Base-by-base conservation (phyloP, 768 basidiomycete species). In the Termitomyces titanicus region DNA sequence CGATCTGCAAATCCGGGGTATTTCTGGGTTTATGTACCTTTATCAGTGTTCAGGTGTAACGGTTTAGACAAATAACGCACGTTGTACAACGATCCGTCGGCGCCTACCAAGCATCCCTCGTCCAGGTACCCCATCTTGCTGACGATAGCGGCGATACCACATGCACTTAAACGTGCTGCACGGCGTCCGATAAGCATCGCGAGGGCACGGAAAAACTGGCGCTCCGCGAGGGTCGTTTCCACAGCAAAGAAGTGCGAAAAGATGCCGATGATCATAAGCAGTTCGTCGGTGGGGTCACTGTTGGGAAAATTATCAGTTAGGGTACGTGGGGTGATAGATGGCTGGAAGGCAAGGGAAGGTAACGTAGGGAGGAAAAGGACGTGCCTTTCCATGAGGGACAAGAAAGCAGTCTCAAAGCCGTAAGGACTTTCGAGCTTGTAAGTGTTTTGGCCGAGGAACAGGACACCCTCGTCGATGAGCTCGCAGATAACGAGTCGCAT, bases 391-490 rank as follows among this genome's bases (percentile, higher is more conserved):
- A 99, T 97, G 42, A 98, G 78, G 39, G 93, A 95, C 58, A 99
- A 75, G 78, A 98, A 98, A 1, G 96, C 95, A 2, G 97, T 99
- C 70, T 99, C 96, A 64, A 99, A 86, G 27, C 82, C 86, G 68
- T 94, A 94, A 18, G 94, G 84, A 61, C 82, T 91, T 72, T 98
- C 95, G 37, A 99, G 83, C 77, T 98, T 98, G 82, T 98, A 98
- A 1, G 96, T 97, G 70, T 96, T 93, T 72, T 99, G 96, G 24
- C 97, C 95, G 29, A 97, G 82, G 85, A 99, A 99, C 51, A 99
- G 82, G 18, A 95, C 90, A 71, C 96, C 97, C 61, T 94, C 89
- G 66, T 97, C 95, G 66, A 97, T 94, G 47, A 99, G 85, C 70
- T 99, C 96, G 66, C 88, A 91, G 56, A 99, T 82, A 61, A 98